These are phyloP conservation scores for Acorus calamus DNA, from an alignment of 106 monocot genomes.

Conservation along the genomic window DNA sequence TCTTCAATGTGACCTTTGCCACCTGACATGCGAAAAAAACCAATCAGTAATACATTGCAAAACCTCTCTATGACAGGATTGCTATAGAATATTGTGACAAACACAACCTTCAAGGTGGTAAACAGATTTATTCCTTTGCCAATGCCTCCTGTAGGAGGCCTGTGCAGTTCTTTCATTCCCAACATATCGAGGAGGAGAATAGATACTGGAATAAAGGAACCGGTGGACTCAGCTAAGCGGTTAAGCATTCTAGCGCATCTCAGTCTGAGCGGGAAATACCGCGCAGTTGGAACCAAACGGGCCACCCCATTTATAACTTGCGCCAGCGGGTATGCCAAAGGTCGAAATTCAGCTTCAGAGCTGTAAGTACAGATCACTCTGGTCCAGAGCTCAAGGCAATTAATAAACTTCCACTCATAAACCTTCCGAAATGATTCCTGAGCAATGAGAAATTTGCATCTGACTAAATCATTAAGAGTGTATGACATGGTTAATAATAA, in stretches of 20 bases:
- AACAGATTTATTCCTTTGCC: constrained; percentile 75
- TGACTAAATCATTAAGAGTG: neutral
- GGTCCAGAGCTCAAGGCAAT: constrained; percentile 94
- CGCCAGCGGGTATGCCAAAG: constrained; percentile 82
- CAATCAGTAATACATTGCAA: neutral
- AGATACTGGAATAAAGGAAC: constrained; percentile 66
- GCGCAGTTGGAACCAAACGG: constrained; percentile 74
- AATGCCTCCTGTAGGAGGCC: constrained; percentile 51
- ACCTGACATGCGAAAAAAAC: constrained; percentile 24
- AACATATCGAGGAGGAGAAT: constrained; percentile 77
- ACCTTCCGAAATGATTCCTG: constrained; percentile 90
- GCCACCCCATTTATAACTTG: constrained; percentile 86
- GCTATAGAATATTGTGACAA: neutral
- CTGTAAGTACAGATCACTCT: constrained; percentile 56
- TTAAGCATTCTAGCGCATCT: constrained; percentile 89
- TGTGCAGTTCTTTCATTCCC: constrained; percentile 78
- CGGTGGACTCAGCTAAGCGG: constrained; percentile 61
- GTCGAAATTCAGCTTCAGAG: constrained; percentile 67
- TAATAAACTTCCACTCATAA: constrained; percentile 92
- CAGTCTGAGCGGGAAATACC: constrained; percentile 72
- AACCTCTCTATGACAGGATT: neutral
- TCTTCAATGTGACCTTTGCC: constrained; percentile 72
- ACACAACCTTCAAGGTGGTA: constrained; percentile 54
- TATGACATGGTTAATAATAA: neutral
- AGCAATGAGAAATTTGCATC: neutral